These are phyloP conservation scores for Hippophae rhamnoides DNA, from an alignment of 306 rosid species.

Conservation along the genomic window DNA sequence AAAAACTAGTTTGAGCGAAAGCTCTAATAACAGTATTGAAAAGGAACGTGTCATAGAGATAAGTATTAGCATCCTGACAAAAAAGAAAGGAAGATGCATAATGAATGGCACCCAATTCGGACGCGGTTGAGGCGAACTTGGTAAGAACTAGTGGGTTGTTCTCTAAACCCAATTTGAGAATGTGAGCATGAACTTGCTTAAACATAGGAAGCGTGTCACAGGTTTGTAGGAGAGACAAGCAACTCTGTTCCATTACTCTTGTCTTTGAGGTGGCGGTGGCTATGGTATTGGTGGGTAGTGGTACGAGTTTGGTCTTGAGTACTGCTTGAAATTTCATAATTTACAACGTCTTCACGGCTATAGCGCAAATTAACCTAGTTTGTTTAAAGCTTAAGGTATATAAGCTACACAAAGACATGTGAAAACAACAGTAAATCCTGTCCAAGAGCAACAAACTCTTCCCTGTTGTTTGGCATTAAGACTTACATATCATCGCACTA, in stretches of 20 bases:
- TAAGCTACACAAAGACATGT: no score
- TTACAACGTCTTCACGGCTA: no score
- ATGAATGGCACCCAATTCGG: constrained; percentile 36
- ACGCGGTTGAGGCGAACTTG: constrained; percentile 64
- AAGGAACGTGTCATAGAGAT: constrained; percentile 52
- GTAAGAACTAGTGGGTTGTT: constrained; percentile 75
- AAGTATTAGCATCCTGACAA: constrained; percentile 27
- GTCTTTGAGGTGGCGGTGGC: constrained; percentile 18
- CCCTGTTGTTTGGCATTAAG: no score
- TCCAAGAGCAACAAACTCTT: no score
- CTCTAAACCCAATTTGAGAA: constrained; percentile 56
- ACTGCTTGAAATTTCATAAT: no score
- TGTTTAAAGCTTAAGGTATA: no score
- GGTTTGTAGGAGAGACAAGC: constrained; percentile 42
- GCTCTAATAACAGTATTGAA: constrained; percentile 72
- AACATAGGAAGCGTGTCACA: constrained; percentile 38
- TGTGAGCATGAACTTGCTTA: constrained; percentile 48
- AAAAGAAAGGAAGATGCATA: constrained; percentile 56
- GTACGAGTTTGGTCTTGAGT: constrained; percentile 17
- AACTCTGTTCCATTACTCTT: constrained; percentile 61
- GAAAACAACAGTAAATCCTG: no score
- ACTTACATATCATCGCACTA: no score
- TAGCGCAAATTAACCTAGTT: no score
- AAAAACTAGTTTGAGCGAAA: constrained; percentile 45
- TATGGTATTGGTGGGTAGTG: constrained; percentile 12